Evolutionary conservation across 2,329 filamentous ascomycete species (phyloP).

Genomic region (Colletotrichum spinosum): DNA sequence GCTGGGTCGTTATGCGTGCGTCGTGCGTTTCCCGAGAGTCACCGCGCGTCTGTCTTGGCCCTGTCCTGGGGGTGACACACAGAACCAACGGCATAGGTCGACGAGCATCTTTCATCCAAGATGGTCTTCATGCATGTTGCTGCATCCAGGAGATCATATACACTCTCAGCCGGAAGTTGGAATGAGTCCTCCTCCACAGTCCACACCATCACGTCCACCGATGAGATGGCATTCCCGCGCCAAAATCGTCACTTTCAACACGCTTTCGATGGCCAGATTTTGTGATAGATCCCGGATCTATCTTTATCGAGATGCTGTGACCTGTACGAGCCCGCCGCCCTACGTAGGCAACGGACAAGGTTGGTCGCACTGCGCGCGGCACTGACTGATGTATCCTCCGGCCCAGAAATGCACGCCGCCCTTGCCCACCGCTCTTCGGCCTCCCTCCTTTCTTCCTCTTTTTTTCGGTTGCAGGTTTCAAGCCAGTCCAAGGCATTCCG

Average conservation of each 20-base stretch:
- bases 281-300: constrained; percentile 27
- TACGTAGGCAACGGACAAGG: background rate
- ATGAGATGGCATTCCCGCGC: background rate
- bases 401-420: background rate
- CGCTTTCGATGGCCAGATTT: constrained; percentile 19
- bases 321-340: background rate
- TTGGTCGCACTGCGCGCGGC: constrained; percentile 11
- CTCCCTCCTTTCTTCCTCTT: background rate
- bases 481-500: background rate
- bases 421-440: constrained; percentile 22
- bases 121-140: constrained; percentile 7
- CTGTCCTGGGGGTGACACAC: constrained; percentile 7
- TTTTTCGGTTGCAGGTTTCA: background rate
- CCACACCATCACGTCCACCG: constrained; percentile 1
- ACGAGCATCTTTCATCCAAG: background rate
- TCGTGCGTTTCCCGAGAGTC: background rate
- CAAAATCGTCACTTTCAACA: constrained; percentile 9
- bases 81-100: background rate
- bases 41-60: background rate
- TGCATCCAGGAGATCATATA: background rate
- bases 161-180: background rate
- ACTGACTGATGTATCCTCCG: background rate
- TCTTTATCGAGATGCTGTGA: constrained; percentile 25
- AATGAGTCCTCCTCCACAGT: background rate
- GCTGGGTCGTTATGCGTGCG: too few relatives aligned